Evolutionary conservation across 306 rosid species (phyloP), one percentile per base, ranked within the genome.

Genomic region (Dicorynia guianensis): DNA sequence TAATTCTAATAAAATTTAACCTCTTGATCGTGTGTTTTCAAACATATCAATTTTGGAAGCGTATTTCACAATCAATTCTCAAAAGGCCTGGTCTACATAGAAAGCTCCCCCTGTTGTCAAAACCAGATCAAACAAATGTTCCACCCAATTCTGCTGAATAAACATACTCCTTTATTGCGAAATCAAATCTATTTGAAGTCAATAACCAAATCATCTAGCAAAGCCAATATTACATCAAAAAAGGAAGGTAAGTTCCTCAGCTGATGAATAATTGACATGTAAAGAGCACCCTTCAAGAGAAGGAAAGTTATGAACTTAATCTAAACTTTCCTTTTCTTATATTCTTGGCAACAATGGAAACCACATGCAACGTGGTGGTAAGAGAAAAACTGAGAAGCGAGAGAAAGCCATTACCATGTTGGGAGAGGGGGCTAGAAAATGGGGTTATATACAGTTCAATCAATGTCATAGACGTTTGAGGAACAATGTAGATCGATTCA

Each of bases 401-500:
- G 67, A 80, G 67, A 76, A 55, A 4, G 52, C 19, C 70, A 66
- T 54, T 76, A 88, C 83, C 83, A 52, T 42, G 74, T 35, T 1
- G 30, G 30, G 30, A 25, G 30, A 25, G 30, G 30, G 30, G 48
- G 17, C 11, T 44, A 19, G 4, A 62, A 38, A 44, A 49, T 9
- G 65, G 33, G n/a, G 19, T 20, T 12, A 71, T n/a, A 65, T n/a
- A 73, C 4, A 68, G 63, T 47, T 58, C 59, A 78, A 71, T 65
- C n/a, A 63, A 69, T 25, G 73, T 2, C 46, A 57, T 73, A 63
- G 70, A 68, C 84, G 83, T 81, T 74, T 30, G 25, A 52, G 69
- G 50, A 76, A 74, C 40, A 74, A 75, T 42, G 30, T 25, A 71
- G 66, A 79, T 84, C 88, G 61, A 20, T 61, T 82, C 82, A 85